These are phyloP conservation scores for Tricladium varicosporioides DNA, from an alignment of 2,329 filamentous ascomycete genomes.

Conservation along the genomic window DNA sequence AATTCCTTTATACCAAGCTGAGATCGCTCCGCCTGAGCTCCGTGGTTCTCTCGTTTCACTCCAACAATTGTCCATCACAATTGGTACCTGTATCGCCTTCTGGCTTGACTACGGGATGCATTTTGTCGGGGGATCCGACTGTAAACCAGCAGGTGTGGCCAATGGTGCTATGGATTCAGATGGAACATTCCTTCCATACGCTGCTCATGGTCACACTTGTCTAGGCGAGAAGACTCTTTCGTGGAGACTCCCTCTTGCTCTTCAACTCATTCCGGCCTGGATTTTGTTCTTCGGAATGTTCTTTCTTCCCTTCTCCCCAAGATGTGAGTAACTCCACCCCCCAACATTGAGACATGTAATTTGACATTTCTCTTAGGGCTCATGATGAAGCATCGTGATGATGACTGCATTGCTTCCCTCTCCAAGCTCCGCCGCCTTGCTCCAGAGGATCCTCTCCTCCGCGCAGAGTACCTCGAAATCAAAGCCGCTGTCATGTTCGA, in stretches of 20 bases:
- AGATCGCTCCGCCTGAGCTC: conserved; percentile 57
- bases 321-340: conserved; percentile 31
- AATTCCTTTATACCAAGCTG: conserved; percentile 47
- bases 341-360: not conserved
- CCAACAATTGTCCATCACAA: conserved; percentile 60
- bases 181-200: conserved; percentile 17
- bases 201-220: conserved; percentile 37
- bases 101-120: conserved; percentile 46
- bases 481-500: conserved; percentile 46
- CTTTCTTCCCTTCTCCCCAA: conserved; percentile 43
- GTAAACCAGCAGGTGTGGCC: conserved; percentile 23
- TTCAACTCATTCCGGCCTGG: conserved; percentile 46
- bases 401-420: conserved; percentile 46
- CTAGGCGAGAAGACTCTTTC: conserved; percentile 44
- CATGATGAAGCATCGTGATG: conserved; percentile 41
- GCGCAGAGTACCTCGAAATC: conserved; percentile 46
- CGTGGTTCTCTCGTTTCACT: conserved; percentile 62
- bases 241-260: conserved; percentile 45
- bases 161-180: conserved; percentile 12
- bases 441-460: conserved; percentile 39
- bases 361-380: conserved; percentile 33
- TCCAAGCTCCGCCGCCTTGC: conserved; percentile 42
- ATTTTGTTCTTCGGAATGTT: conserved; percentile 44
- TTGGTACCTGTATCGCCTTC: conserved; percentile 50
- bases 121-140: conserved; percentile 44